Conservation (phyloP, 208 protist species). For the Kentomonas sorsogonicus region DNA sequence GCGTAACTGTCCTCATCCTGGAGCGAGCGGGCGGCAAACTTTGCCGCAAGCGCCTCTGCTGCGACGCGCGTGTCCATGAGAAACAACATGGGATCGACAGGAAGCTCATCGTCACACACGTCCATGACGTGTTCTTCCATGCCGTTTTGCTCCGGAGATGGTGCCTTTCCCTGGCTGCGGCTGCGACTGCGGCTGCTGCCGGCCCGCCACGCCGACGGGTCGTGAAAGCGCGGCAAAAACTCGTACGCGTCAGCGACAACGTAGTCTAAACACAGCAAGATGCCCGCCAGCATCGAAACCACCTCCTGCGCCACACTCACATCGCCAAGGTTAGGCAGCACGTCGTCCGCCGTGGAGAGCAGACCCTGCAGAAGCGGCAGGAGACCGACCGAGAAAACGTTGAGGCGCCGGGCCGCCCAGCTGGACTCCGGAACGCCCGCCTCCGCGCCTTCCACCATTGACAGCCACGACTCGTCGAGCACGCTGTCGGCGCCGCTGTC, state of each 20-base stretch:
- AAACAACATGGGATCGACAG: too few relatives aligned
- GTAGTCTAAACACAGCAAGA: constrained; percentile 73
- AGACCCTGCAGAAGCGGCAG: constrained; percentile 76
- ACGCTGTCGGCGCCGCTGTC: constrained; percentile 41
- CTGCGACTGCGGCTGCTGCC: background rate
- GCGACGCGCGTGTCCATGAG: too few relatives aligned
- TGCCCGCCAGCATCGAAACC: constrained; percentile 59
- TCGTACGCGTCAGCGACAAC: constrained; percentile 42
- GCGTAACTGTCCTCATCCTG: too few relatives aligned
- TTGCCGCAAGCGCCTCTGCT: too few relatives aligned
- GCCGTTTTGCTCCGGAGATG: background rate
- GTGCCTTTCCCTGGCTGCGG: background rate
- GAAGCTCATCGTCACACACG: too few relatives aligned
- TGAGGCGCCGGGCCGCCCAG: constrained; percentile 28
- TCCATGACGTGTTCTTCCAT: too few relatives aligned
- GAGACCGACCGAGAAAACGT: constrained; percentile 68
- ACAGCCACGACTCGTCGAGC: constrained; percentile 73
- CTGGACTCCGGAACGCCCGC: constrained; percentile 30
- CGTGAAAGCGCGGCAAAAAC: background rate
- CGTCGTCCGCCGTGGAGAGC: constrained; percentile 63
- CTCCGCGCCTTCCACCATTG: constrained; percentile 61
- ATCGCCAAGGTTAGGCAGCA: constrained; percentile 56
- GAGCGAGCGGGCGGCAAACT: too few relatives aligned
- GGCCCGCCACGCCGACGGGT: too few relatives aligned
- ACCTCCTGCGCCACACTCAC: constrained; percentile 48